A percentile compares a stretch with the other conserved stretches of the same genome.
Evolutionary conservation across 805 yeast species (phyloP).

Genomic region (Metahyphopichia silvanorum): DNA sequence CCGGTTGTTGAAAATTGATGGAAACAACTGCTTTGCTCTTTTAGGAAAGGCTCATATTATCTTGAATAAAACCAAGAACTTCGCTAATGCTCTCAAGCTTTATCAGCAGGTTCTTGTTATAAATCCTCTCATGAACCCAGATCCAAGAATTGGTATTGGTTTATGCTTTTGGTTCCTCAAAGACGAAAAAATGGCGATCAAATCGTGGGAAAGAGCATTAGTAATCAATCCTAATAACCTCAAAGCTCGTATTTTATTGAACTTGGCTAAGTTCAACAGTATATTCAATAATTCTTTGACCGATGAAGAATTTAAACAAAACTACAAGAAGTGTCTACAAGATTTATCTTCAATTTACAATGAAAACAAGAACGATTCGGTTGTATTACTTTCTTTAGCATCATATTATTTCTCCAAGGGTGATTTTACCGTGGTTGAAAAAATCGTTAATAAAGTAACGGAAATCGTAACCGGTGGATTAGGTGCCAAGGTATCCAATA

Average conservation of each 20-base stretch:
- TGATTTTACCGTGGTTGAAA: slow-evolving; percentile 55
- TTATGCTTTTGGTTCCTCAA: slow-evolving; percentile 88
- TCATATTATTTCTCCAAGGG: slow-evolving; percentile 69
- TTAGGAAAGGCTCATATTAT: slow-evolving; percentile 81
- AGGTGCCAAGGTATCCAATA: slow-evolving; percentile 10
- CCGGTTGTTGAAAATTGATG: slow-evolving; percentile 49
- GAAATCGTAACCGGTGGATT: slow-evolving; percentile 15
- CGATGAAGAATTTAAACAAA: slow-evolving; percentile 57
- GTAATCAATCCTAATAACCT: slow-evolving; percentile 60
- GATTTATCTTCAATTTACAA: slow-evolving; percentile 38
- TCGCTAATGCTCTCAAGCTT: slow-evolving; percentile 66
- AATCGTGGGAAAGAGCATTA: slow-evolving; percentile 79
- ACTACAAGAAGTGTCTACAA: slow-evolving; percentile 58
- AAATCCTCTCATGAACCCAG: slow-evolving; percentile 80
- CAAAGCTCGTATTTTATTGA: slow-evolving; percentile 62
- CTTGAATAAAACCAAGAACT: slow-evolving; percentile 66
- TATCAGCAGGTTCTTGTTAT: slow-evolving; percentile 79
- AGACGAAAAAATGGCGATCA: slow-evolving; percentile 70
- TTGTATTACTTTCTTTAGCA: slow-evolving; percentile 63
- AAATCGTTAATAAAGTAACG: slow-evolving; percentile 51
- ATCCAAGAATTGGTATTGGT: slow-evolving; percentile 93
- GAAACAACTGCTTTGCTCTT: slow-evolving; percentile 69
- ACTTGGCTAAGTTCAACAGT: slow-evolving; percentile 64
- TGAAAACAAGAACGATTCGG: slow-evolving; percentile 49
- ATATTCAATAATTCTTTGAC: slow-evolving; percentile 55